Evolutionary conservation across 2,329 filamentous ascomycete genomes (phyloP), one percentile per base, ranked within the genome.

Genomic region (Pseudocercospora fijiensis): DNA sequence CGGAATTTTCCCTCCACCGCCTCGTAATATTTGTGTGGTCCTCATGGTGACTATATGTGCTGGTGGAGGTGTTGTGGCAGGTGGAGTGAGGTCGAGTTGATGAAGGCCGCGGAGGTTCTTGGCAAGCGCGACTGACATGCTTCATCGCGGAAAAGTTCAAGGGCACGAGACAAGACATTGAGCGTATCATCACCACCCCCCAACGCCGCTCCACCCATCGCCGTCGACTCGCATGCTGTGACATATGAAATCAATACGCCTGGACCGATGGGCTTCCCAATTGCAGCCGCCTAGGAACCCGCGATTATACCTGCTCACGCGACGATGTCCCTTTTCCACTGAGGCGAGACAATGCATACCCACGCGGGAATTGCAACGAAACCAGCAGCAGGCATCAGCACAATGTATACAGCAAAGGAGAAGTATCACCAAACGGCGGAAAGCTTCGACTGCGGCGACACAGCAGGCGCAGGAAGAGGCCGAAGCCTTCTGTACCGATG

Each of bases 1-100:
- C 86, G 86, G 85, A 71, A 90, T 85, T 80, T 90, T 90, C 79
- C 86, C 88, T 83, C 92, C 92, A 82, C 90, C 90, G 82, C 90
- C 90, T 89, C 70, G 67, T 30, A 72, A 65, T 58, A 70, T 67
- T 63, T 70, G 70, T 64, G 74, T 73, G 41, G 69, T 60, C 64
- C 71, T 70, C 74, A 75, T 75, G 57, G 61, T 62, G 63, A 53
- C 58, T 33, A 27, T 60, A 45, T 56, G 18, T 59, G 57, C 47
- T 41, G 51, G 60, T 61, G 51, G 55, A 45, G 43, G 47, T 52
- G 59, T 20, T 58, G 57, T 58, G 60, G 60, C 27, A 60, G 63
- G 41, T 55, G 61, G 66, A 58, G 66, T 69, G 67, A 68, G 60
- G 67, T 69, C 53, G 61, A 51, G 62, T 28, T 52, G 20, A 52